Conservation (phyloP, 805 yeast species). For the Saccharomyces eubayanus region DNA sequence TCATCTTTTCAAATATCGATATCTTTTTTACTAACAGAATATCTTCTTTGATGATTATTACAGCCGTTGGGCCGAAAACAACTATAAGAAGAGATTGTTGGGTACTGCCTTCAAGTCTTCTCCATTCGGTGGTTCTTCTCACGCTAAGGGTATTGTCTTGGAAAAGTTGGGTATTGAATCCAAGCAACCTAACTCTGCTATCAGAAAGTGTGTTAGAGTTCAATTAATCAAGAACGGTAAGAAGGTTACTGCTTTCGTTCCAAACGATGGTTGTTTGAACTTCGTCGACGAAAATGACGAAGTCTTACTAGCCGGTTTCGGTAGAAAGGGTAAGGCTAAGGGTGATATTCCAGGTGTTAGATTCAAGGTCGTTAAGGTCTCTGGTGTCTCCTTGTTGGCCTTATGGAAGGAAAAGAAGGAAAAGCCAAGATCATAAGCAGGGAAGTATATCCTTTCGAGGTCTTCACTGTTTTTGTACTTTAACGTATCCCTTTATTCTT, state of each 20-base stretch:
- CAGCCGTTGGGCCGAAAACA: constrained; percentile 98
- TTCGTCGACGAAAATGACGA: constrained; percentile 99
- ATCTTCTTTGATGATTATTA: constrained; percentile 2
- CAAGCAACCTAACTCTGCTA: constrained; percentile 99
- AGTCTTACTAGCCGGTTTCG: constrained; percentile 99
- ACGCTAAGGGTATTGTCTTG: constrained; percentile 99
- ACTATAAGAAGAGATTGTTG: constrained; percentile 96
- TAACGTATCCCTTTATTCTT: constrained; percentile 3
- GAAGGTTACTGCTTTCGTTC: constrained; percentile 99
- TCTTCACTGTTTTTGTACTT: constrained; percentile 6
- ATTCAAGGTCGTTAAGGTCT: constrained; percentile 99
- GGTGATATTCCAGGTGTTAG: constrained; percentile 99
- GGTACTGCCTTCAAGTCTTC: constrained; percentile 99
- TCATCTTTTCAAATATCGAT: neutral
- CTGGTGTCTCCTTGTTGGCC: constrained; percentile 99
- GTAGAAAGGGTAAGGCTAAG: constrained; percentile 99
- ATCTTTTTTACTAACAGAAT: constrained; percentile 9
- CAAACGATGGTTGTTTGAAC: constrained; percentile 99
- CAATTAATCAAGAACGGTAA: constrained; percentile 99
- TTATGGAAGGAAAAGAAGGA: constrained; percentile 99
- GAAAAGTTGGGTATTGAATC: constrained; percentile 99
- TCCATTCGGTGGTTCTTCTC: constrained; percentile 99
- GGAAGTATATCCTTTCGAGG: neutral
- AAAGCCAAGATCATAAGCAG: constrained; percentile 94
- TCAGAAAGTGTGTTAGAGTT: constrained; percentile 99